Percentiles rank a stretch among this genome's conserved stretches.
These are phyloP conservation scores for Austroboletus rostrupii DNA, from an alignment of 1,284 basidiomycete species.

Conservation along the genomic window DNA sequence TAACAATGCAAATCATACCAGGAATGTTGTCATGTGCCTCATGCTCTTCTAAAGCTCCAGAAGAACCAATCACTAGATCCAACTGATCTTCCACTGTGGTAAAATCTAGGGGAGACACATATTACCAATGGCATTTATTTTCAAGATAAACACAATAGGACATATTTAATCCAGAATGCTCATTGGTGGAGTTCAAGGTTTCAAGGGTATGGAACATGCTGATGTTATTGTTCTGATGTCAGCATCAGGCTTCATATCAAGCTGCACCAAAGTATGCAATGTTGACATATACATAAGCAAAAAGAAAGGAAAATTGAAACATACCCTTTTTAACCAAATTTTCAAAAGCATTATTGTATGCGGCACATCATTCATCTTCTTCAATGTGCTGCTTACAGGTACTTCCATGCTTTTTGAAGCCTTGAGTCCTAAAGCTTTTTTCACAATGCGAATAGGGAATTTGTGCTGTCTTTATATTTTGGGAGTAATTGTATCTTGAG, in stretches of 20 bases:
- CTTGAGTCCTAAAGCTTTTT: background rate
- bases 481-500: background rate
- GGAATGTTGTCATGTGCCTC: no score
- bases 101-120: no score
- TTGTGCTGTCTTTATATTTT: background rate
- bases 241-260: background rate
- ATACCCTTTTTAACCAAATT: background rate
- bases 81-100: no score
- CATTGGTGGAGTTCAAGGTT: no score
- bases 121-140: no score
- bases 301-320: background rate
- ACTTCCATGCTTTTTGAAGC: background rate
- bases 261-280: background rate
- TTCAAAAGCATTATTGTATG: background rate
- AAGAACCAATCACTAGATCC: no score
- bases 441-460: background rate
- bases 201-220: no score
- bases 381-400: background rate
- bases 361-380: background rate
- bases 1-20: no score
- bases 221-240: no score
- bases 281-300: background rate
- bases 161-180: no score
- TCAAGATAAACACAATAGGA: no score
- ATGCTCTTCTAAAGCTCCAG: no score